Evolutionary conservation across 2,329 filamentous ascomycete genomes (phyloP).

Genomic region (Cylindrodendrum hubeiense): DNA sequence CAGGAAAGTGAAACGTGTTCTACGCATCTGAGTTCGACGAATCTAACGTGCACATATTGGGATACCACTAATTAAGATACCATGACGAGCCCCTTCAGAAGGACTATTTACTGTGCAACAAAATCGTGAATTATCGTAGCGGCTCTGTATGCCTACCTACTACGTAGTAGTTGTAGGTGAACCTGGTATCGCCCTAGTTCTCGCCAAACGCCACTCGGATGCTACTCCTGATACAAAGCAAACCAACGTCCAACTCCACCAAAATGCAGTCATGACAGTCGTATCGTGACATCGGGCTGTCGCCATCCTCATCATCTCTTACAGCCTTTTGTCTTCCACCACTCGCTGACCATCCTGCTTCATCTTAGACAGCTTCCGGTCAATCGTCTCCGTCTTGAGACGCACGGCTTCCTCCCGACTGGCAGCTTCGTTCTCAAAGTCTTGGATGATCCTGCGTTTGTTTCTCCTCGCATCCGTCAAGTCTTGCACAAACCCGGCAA

Average conservation of each 20-base stretch:
- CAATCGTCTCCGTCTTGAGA: constrained; percentile 65
- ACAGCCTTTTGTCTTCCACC: constrained; percentile 57
- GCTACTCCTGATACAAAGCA: constrained; percentile 31
- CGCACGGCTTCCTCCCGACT: constrained; percentile 67
- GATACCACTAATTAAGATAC: constrained; percentile 28
- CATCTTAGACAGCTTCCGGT: constrained; percentile 65
- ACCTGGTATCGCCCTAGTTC: constrained; percentile 26
- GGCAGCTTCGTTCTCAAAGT: constrained; percentile 68
- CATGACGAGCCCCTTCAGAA: background rate
- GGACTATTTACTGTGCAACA: background rate
- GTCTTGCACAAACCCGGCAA: constrained; percentile 61
- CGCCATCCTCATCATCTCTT: background rate
- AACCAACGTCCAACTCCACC: constrained; percentile 39
- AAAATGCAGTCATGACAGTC: constrained; percentile 44
- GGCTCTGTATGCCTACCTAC: constrained; percentile 12
- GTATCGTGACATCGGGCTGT: constrained; percentile 24
- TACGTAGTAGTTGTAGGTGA: constrained; percentile 24
- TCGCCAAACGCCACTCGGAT: constrained; percentile 32
- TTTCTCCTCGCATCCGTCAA: constrained; percentile 61
- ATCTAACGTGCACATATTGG: constrained; percentile 50
- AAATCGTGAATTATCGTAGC: constrained; percentile 21
- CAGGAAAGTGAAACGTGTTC: constrained; percentile 68
- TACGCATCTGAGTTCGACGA: constrained; percentile 64
- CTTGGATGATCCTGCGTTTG: constrained; percentile 62
- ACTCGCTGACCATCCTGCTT: constrained; percentile 69